Conservation (phyloP, 78 protist species). For the Dictyostelium purpureum region DNA sequence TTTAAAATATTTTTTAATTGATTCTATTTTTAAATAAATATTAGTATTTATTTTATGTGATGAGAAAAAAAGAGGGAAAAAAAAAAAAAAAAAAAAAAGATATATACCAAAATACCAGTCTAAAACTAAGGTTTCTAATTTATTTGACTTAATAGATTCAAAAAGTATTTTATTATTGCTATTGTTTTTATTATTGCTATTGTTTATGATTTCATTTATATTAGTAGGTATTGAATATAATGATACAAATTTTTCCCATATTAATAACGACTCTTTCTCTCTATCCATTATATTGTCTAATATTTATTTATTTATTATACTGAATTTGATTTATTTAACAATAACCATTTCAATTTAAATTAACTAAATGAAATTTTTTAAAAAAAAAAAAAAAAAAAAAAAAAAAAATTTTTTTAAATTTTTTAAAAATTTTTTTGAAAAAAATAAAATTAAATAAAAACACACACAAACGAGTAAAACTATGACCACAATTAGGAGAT, state of each 20-base stretch:
- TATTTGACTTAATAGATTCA: background rate
- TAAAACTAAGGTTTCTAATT: background rate
- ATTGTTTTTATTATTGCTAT: background rate
- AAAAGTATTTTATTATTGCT: background rate
- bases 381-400: background rate
- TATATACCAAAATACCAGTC: constrained; percentile 23
- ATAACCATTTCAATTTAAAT: no score
- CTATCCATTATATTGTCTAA: background rate
- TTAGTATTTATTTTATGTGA: no score
- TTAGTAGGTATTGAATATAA: background rate
- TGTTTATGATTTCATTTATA: background rate
- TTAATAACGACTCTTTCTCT: background rate
- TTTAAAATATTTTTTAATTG: background rate
- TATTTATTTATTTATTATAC: background rate
- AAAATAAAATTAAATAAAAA: background rate
- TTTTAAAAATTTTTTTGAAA: background rate
- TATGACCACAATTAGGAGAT: constrained; percentile 87
- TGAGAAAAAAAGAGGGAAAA: no score
- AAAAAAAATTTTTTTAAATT: background rate
- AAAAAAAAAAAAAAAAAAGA: background rate
- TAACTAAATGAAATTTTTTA: no score
- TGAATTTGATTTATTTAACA: no score
- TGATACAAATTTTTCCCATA: background rate
- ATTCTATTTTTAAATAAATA: background rate
- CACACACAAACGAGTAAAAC: no score